phyloP scores from a whole-genome alignment of 2,329 filamentous ascomycete species.

The Fusarium goolgardi region DNA sequence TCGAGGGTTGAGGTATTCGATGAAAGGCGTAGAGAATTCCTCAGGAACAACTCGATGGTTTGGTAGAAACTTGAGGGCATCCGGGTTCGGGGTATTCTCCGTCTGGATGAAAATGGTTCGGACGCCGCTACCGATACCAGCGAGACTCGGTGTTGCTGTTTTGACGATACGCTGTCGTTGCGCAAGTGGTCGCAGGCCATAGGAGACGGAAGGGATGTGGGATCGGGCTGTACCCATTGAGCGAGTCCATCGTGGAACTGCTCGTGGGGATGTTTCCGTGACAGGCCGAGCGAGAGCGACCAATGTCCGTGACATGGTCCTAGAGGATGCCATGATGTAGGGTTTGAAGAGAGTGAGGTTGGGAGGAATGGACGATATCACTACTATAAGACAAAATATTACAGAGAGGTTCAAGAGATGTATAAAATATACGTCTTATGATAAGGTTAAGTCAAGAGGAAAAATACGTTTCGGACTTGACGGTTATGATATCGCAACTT shows the following conservation, averaged over 20 bases:
- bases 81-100: constrained; percentile 91
- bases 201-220: constrained; percentile 33
- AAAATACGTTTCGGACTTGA: constrained; percentile 28
- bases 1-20: constrained; percentile 92
- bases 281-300: constrained; percentile 40
- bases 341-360: background rate
- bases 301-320: constrained; percentile 43
- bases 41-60: constrained; percentile 87
- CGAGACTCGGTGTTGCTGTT: constrained; percentile 37
- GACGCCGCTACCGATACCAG: constrained; percentile 51
- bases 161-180: constrained; percentile 26
- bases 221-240: constrained; percentile 45
- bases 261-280: constrained; percentile 39
- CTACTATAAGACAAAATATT: background rate
- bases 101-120: constrained; percentile 98
- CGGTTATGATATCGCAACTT: constrained; percentile 41
- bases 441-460: background rate
- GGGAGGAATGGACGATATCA: background rate
- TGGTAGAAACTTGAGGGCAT: constrained; percentile 95
- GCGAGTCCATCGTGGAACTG: constrained; percentile 46
- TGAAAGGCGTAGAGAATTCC: constrained; percentile 76
- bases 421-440: background rate
- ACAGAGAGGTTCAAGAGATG: background rate
- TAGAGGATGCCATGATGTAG: constrained; percentile 44
- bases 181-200: constrained; percentile 41